Evolutionary conservation across 2,329 filamentous ascomycete genomes (phyloP).

Genomic region (Colletotrichum aenigma): DNA sequence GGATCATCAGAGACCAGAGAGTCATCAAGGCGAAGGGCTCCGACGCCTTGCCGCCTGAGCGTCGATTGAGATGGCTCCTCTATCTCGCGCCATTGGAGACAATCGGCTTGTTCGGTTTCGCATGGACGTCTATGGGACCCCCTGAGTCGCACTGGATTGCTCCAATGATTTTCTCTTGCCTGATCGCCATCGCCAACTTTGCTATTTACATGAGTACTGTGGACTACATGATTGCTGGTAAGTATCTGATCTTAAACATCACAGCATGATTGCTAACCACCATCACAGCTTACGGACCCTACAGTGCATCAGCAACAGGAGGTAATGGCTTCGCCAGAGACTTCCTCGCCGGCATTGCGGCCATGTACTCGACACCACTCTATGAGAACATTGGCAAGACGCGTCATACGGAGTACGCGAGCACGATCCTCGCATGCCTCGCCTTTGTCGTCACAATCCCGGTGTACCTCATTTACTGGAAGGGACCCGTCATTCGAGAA

Average conservation of each 20-base stretch:
- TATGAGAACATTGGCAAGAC: conserved; percentile 47
- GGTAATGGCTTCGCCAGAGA: conserved; percentile 71
- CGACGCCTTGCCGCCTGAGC: conserved; percentile 49
- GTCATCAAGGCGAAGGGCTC: conserved; percentile 48
- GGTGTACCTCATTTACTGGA: conserved; percentile 22
- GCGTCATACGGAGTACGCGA: conserved; percentile 55
- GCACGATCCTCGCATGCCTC: conserved; percentile 55
- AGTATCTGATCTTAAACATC: not conserved
- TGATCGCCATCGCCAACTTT: conserved; percentile 69
- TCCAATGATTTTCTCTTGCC: conserved; percentile 61
- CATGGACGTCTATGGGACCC: conserved; percentile 61
- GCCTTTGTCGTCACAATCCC: conserved; percentile 12
- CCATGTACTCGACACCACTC: conserved; percentile 62
- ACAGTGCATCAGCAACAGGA: conserved; percentile 69
- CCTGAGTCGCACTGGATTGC: conserved; percentile 63
- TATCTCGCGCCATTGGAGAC: conserved; percentile 63
- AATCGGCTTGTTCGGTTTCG: conserved; percentile 67
- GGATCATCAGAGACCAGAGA: conserved; percentile 42
- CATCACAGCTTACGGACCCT: conserved; percentile 63
- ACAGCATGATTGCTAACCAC: not conserved
- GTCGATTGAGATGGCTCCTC: conserved; percentile 63
- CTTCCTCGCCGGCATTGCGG: conserved; percentile 67
- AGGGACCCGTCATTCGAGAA: conserved; percentile 16
- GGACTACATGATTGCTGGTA: conserved; percentile 64
- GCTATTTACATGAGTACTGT: conserved; percentile 70